Conservation (phyloP, 108 stramenopile species). For the Seminavis robusta region DNA sequence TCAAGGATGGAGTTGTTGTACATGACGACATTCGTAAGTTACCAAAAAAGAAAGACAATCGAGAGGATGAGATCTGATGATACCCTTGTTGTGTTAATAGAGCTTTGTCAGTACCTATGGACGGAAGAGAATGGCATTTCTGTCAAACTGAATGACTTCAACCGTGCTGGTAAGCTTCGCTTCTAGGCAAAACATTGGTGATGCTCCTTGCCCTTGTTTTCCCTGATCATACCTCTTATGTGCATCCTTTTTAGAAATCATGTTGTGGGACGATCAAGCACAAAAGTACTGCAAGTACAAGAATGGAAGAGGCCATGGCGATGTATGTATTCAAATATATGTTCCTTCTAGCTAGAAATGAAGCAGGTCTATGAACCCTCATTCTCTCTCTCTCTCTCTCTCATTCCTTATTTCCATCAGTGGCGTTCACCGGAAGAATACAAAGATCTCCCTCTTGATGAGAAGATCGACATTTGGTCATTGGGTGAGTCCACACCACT, state of each 20-base stretch:
- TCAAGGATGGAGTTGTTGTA: constrained; percentile 47
- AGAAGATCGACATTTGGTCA: constrained; percentile 26
- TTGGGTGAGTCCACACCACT: too few species aligned
- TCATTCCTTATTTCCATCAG: background rate
- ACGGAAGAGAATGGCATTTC: too few species aligned
- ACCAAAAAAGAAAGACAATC: too few species aligned
- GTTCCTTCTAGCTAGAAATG: constrained; percentile 40
- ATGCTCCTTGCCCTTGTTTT: too few species aligned
- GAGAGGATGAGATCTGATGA: too few species aligned
- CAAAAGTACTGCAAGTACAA: constrained; percentile 61
- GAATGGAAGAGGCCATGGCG: constrained; percentile 36
- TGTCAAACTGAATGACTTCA: constrained; percentile 85
- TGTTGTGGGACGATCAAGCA: constrained; percentile 45
- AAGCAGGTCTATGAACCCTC: constrained; percentile 30
- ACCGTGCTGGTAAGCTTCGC: constrained; percentile 65
- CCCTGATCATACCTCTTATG: too few species aligned
- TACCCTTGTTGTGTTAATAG: too few species aligned
- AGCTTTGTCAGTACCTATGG: too few species aligned
- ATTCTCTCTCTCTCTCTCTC: background rate
- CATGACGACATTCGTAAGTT: constrained; percentile 80
- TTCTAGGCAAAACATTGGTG: too few species aligned
- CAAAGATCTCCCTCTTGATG: constrained; percentile 17
- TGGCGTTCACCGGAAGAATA: constrained; percentile 63
- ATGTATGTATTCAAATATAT: constrained; percentile 6
- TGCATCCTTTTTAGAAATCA: too few species aligned